A percentile compares a stretch with the other conserved stretches of the same genome.
These are phyloP conservation scores for Tylopilus orsonianus DNA, from an alignment of 1,284 basidiomycete species.

Conservation along the genomic window DNA sequence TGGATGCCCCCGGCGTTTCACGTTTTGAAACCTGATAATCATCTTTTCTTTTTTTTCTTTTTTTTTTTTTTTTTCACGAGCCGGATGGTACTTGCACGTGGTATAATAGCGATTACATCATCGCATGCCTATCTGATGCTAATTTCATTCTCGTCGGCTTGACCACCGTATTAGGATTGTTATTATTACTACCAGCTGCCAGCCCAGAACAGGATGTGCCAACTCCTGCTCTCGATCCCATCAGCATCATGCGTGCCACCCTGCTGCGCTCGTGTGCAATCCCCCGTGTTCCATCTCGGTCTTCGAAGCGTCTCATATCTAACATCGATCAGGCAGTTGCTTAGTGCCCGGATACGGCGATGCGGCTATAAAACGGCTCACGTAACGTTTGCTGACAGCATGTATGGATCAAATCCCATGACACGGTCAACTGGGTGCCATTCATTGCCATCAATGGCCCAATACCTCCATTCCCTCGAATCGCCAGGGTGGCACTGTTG, in stretches of 20 bases:
- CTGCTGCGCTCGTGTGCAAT: slow-evolving; percentile 1
- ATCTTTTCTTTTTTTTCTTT: slow-evolving; percentile 4
- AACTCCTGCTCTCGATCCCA: not conserved
- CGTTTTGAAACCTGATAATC: not conserved
- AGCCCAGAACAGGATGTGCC: slow-evolving; percentile 10
- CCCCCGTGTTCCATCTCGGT: slow-evolving; percentile 9
- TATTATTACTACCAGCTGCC: slow-evolving; percentile 18
- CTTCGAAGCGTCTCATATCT: slow-evolving; percentile 6
- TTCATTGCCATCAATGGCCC: no score
- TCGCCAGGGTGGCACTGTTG: not conserved
- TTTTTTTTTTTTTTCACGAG: slow-evolving; percentile 13
- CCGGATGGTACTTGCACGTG: slow-evolving; percentile 24
- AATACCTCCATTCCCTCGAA: not conserved
- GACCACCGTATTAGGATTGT: not conserved
- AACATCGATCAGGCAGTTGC: not conserved
- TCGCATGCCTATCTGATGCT: slow-evolving; percentile 24
- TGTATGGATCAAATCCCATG: slow-evolving; percentile 4
- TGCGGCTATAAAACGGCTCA: slow-evolving; percentile 21
- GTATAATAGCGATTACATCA: slow-evolving; percentile 29
- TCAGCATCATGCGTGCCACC: slow-evolving; percentile 7
- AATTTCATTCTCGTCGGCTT: slow-evolving; percentile 18
- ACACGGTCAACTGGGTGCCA: no score
- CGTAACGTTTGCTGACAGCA: slow-evolving; percentile 11
- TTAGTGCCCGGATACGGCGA: slow-evolving; percentile 1
- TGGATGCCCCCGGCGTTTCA: not conserved